Evolutionary conservation across 257 asterid species (phyloP).

Genomic region (Mentha longifolia): DNA sequence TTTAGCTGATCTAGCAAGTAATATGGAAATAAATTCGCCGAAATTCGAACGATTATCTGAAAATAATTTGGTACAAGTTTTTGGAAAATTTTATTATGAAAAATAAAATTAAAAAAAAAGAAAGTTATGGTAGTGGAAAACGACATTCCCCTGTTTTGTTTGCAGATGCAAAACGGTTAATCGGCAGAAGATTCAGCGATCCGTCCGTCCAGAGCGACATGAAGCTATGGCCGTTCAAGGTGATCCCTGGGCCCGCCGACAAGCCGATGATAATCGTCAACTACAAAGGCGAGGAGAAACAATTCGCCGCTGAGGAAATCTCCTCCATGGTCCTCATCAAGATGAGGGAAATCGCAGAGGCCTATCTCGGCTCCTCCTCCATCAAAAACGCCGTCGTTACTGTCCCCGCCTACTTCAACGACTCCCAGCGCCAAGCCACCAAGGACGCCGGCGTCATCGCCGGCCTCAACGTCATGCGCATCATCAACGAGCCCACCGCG

Average conservation of each 20-base stretch:
- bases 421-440: too few species aligned
- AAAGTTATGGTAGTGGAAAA: too few species aligned
- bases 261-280: constrained; percentile 47
- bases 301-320: constrained; percentile 45
- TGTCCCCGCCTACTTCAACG: constrained; percentile 51
- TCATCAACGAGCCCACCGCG: too few species aligned
- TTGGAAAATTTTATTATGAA: not conserved
- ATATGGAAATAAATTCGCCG: not conserved
- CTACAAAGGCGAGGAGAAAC: constrained; percentile 52
- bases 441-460: too few species aligned
- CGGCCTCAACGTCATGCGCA: too few species aligned
- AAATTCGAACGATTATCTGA: not conserved
- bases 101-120: too few species aligned
- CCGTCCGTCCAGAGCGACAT: constrained; percentile 48
- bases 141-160: not conserved
- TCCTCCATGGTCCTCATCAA: constrained; percentile 49
- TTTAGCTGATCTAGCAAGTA: not conserved
- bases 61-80: not conserved
- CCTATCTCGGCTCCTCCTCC: constrained; percentile 37
- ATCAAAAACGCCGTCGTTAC: constrained; percentile 48
- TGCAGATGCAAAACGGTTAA: constrained; percentile 48
- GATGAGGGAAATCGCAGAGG: constrained; percentile 49
- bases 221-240: constrained; percentile 53
- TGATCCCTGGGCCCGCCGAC: constrained; percentile 41
- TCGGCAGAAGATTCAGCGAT: constrained; percentile 47